Evolutionary conservation across 169 alveolate species (phyloP).

Genomic region (Cryptosporidium muris): DNA sequence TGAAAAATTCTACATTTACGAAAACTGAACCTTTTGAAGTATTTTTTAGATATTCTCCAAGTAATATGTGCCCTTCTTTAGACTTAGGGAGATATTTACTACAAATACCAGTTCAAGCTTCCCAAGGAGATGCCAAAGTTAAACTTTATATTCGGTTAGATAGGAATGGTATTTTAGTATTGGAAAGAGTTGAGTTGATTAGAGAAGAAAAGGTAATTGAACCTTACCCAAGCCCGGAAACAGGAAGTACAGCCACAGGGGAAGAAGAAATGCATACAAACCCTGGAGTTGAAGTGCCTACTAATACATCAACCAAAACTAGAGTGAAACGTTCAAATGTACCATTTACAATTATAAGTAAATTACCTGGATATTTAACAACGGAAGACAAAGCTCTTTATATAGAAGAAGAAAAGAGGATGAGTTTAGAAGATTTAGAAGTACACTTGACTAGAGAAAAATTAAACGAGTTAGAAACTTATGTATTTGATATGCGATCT

Average conservation of each 20-base stretch:
- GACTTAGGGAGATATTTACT: conserved; percentile 55
- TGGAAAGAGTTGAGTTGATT: conserved; percentile 76
- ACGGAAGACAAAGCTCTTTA: conserved; percentile 39
- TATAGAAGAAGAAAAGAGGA: conserved; percentile 66
- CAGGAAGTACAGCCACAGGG: neutral
- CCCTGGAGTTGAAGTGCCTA: neutral
- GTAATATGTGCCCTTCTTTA: neutral
- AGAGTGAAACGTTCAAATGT: conserved; percentile 61
- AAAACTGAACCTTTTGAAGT: conserved; percentile 81
- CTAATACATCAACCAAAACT: conserved; percentile 27
- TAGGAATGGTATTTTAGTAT: conserved; percentile 74
- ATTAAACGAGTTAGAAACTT: conserved; percentile 74
- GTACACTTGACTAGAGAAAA: conserved; percentile 72
- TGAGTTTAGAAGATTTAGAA: conserved; percentile 73
- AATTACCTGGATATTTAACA: conserved; percentile 44
- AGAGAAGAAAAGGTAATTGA: conserved; percentile 80
- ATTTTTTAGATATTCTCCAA: conserved; percentile 76
- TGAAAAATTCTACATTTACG: conserved; percentile 78
- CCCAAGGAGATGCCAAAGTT: conserved; percentile 71
- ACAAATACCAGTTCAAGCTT: conserved; percentile 68
- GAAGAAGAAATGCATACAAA: conserved; percentile 58
- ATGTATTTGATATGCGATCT: conserved; percentile 71
- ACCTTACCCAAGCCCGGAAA: conserved; percentile 74
- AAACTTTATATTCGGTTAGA: conserved; percentile 77
- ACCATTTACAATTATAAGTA: conserved; percentile 25